Evolutionary conservation across 1,284 basidiomycete species (phyloP), one percentile per base, ranked within the genome.

Genomic region (Gomphus bonarii): DNA sequence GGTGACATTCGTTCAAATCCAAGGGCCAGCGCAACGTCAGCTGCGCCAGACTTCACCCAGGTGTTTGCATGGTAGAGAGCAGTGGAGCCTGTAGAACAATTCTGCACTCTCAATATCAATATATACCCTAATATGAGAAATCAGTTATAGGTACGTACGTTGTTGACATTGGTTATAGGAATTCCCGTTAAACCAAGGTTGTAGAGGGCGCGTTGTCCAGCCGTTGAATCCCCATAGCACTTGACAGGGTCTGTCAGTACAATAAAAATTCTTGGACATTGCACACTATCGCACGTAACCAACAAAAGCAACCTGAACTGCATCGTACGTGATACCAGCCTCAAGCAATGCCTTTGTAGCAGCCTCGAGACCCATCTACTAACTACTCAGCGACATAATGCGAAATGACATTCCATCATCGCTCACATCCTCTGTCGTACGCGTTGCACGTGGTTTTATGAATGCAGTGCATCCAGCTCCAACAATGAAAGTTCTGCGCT

Each of bases 1-100:
- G 85, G 80, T n/a, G 79, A 75, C 88, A 91, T 91, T 51, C 87
- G 84, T 67, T 94, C 91, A 63, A 94, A 94, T 9, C 91, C 91
- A 7, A 94, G 80, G 1, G 91, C 91, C 28, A 94, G 74, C 0
- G 84, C 77, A 66, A 90, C 92, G 57, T 91, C 85, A 3, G 75
- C 82, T 59, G 84, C 76, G 10, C 85, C 86, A 25, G 77, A 79
- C 64, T 83, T 85, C 48, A 91, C 79, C 22, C 78, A 75, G 40
- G 78, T 80, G 63, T 83, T 84, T 3, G 84, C 85, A 43, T 85
- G 77, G 65, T 79, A 85, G 16, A 91, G 73, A 3, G 88, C 88
- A 0, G 85, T 80, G 52, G 82, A 85, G 2, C 87, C 87, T 0
- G 87, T 89, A 1, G 85, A 84, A 63, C 88, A 89, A 66, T 89